Evolutionary conservation across 2,329 filamentous ascomycete species (phyloP).

Genomic region (Pseudogymnoascus sp.): DNA sequence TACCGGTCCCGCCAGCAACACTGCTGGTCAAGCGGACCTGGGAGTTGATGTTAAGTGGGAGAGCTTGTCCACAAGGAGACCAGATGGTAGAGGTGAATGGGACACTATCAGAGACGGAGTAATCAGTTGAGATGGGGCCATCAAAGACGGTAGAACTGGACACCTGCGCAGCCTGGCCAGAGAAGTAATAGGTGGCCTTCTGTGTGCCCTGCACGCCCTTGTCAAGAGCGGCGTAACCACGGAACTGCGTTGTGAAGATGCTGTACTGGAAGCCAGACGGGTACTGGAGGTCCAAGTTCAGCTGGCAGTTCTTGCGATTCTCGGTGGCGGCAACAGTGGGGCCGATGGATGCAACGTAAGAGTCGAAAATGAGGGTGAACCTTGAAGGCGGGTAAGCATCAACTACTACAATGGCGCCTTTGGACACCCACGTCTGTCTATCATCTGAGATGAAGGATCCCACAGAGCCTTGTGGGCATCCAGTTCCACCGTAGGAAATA

Average conservation of each 20-base stretch:
- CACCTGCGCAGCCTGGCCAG: slow-evolving; percentile 33
- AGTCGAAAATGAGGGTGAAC: slow-evolving; percentile 47
- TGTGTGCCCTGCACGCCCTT: slow-evolving; percentile 40
- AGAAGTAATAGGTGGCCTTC: slow-evolving; percentile 50
- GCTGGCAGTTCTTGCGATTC: slow-evolving; percentile 47
- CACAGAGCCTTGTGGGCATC: slow-evolving; percentile 40
- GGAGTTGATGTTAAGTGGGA: slow-evolving; percentile 48
- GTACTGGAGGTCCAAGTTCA: slow-evolving; percentile 46
- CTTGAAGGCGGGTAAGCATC: slow-evolving; percentile 13
- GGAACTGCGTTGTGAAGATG: slow-evolving; percentile 45
- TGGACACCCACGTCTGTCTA: slow-evolving; percentile 34
- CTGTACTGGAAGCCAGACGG: slow-evolving; percentile 48
- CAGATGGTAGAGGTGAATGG: slow-evolving; percentile 42
- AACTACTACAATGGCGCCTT: slow-evolving; percentile 15
- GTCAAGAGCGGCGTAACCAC: slow-evolving; percentile 43
- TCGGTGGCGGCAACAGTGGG: slow-evolving; percentile 36
- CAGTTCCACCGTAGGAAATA: slow-evolving; percentile 41
- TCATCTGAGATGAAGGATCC: slow-evolving; percentile 37
- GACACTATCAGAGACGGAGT: slow-evolving; percentile 37
- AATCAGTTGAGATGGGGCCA: slow-evolving; percentile 37
- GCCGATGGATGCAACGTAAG: slow-evolving; percentile 45
- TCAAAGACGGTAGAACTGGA: slow-evolving; percentile 35
- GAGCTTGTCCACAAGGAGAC: slow-evolving; percentile 45
- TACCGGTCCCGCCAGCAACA: slow-evolving; percentile 30
- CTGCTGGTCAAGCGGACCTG: slow-evolving; percentile 37